Percentiles rank a stretch among this genome's conserved stretches.
Evolutionary conservation across 768 basidiomycete species (phyloP).

Genomic region (Melanogaster broomeanus): DNA sequence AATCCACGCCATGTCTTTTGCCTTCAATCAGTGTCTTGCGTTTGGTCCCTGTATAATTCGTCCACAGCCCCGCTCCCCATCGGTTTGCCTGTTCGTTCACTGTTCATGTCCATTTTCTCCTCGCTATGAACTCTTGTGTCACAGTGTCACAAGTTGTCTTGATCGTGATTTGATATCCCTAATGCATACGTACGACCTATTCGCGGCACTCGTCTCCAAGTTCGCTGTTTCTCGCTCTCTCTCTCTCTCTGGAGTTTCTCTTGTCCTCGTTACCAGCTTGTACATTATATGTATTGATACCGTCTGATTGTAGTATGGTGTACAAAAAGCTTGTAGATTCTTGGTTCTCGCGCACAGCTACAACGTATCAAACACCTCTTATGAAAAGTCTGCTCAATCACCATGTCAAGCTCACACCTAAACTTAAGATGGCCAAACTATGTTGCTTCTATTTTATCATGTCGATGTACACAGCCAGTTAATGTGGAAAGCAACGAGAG

Average conservation of each 20-base stretch:
- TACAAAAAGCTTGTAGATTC: not conserved
- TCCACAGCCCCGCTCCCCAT: not conserved
- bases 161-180: not conserved
- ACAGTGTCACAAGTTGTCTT: not conserved
- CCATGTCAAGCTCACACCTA: not conserved
- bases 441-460: constrained; percentile 16
- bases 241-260: not conserved
- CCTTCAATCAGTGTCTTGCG: not conserved
- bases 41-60: not conserved
- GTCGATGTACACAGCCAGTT: not conserved
- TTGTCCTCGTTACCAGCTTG: not conserved
- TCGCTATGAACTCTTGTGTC: too few relatives aligned
- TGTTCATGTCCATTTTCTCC: too few relatives aligned
- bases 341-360: not conserved
- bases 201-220: not conserved
- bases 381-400: too few relatives aligned
- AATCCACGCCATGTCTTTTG: not conserved
- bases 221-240: not conserved
- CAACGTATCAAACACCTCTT: not conserved
- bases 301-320: not conserved
- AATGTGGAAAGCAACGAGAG: constrained; percentile 4
- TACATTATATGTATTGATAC: constrained; percentile 11
- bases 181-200: not conserved
- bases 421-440: not conserved
- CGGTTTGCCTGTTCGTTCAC: too few relatives aligned